Evolutionary conservation across 2,329 filamentous ascomycete species (phyloP), one percentile per base, ranked within the genome.

Genomic region (Ambrosiella xylebori): DNA sequence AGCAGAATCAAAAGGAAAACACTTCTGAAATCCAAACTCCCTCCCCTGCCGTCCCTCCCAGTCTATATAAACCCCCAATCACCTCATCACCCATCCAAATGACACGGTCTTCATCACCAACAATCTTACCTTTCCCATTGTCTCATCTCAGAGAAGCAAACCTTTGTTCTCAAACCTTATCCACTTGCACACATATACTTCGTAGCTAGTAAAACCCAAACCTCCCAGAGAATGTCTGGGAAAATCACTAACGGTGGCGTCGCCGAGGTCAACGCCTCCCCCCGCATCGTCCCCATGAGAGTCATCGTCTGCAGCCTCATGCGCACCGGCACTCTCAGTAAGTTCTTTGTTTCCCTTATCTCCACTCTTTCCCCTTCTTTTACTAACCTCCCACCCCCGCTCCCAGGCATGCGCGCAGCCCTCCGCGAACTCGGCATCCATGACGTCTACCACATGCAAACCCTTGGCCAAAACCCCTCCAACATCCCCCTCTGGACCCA

Each of bases 271-370:
- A 58, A 57, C 17, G 50, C 44, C 15, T 57, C 11, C 53, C 60
- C 60, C 45, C 68, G 70, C 35, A 63, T 66, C 51, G 69, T 71
- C 3, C 69, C 70, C 6, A 70, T 71, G 70, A 66, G 66, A 50
- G 68, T 71, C 64, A 69, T 71, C 58, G 69, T 71, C 35, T 70
- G 68, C 62, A 68, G 70, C 47, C 63, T 70, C 6, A 68, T 69
- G 61, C 68, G 69, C 27, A 71, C 69, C 47, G 70, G 69, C 19
- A 70, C 69, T 9, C 60, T 70, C 57, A 71, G 70, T 70, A 66
- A 53, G 64, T 61, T 45, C 15, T 35, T n/a, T 19, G 12, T 15
- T n/a, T 19, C 8, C 11, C 15, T 5, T 11, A 17, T n/a, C 8
- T 7, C 15, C 12, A 13, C 35, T 27, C 11, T 51, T 19, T 51